Base-by-base conservation (phyloP, 768 basidiomycete genomes). In the Kwoniella shandongensis region DNA sequence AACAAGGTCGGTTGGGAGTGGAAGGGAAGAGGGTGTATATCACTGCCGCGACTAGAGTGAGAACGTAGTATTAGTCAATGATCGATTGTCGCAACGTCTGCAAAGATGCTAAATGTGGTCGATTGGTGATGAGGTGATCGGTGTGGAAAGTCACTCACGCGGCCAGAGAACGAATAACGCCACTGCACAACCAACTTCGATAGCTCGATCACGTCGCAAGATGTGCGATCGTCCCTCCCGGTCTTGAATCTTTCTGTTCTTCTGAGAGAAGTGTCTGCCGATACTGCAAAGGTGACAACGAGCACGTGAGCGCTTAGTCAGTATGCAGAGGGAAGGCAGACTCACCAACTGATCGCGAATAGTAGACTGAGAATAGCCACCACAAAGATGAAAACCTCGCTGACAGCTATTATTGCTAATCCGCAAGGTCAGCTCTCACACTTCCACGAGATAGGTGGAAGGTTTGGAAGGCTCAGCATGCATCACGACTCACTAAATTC, bases 1-100 rank as follows among this genome's bases (percentile, higher is more conserved):
- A 46, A 42, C 71, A 73, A 26, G 68, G 59, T 44, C 65, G 48
- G 41, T 65, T 61, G 5, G 63, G 62, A 7, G 61, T 45, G 3
- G 71, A 56, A 18, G 71, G 71, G 55, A 60, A 62, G 7, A 73
- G 54, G 8, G 71, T 69, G 54, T 61, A 73, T n/a, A 59, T 42
- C 15, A 70, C 67, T 4, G 71, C 71, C 2, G 64, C 57, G 36
- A 66, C 65, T 66, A n/a, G n/a, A n/a, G 49, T 8, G 10, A 44
- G 41, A 32, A 22, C 32, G 18, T 27, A 32, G 22, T 48, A 32
- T 25, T 35, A n/a, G n/a, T n/a, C n/a, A n/a, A n/a, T n/a, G n/a
- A n/a, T n/a, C n/a, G n/a, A n/a, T n/a, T n/a, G n/a, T n/a, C n/a
- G n/a, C n/a, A n/a, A n/a, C n/a, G n/a, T n/a, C n/a, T n/a, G n/a